Evolutionary conservation across 129 eudicot species (phyloP), one percentile per base, ranked within the genome.

Genomic region (Saussurea involucrata): DNA sequence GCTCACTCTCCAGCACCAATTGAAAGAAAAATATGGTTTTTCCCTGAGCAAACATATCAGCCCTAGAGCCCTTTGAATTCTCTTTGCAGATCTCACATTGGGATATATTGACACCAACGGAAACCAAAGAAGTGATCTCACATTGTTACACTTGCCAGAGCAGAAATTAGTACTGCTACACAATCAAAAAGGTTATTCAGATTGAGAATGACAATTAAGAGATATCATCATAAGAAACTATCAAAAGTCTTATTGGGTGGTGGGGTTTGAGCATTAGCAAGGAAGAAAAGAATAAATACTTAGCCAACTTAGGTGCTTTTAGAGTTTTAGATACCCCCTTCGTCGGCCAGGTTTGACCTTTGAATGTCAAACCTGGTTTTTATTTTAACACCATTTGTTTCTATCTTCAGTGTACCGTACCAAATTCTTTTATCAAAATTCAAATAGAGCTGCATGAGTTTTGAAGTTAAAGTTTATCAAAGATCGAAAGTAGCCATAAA

Each of bases 1-100:
- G 28, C 70, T 66, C 70, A 66, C 70, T 21, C 37, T 42, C 70
- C 70, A 66, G 70, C 70, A 66, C 37, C 70, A 66, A 28, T 31
- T 66, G 70, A 66, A 28, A 66, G 17, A 66, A 25, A 31, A 66
- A 66, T 21, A 31, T 21, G 21, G 28, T 66, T 25, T 31, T 66
- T 28, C 37, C 40, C 11, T 28, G 70, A 66, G 24, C 70, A 66
- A 66, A 25, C 70, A 66, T 66, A 66, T 66, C 70, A 66, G 22
- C 70, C 40, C 70, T 66, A 7, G 70, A 66, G 28, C 70, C 70
- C 20, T 11, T 66, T 12, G 29, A 66, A 5, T 31, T 66, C 37
- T 17, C 70, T 66, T 65, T n/a, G 28, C 13, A 24, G 20, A 31
- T 66, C 70, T 66, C 70, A 66, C 70, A 66, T 66, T 66, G 70